Evolutionary conservation across 768 basidiomycete genomes (phyloP).

Genomic region (Suillus americanus): DNA sequence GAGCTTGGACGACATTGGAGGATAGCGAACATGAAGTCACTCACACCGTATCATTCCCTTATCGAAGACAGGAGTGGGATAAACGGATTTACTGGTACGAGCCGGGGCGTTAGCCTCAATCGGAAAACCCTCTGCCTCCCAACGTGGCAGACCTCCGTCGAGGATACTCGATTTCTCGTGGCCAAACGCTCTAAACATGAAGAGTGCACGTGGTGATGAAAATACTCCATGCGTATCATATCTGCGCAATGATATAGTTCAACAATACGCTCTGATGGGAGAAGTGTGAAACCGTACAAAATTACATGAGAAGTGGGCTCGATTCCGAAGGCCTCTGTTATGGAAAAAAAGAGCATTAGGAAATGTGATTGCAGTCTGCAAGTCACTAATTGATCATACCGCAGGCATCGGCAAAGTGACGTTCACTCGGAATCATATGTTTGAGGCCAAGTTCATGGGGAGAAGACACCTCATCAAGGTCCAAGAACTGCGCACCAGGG

Average conservation of each 20-base stretch:
- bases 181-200: slow-evolving; percentile 92
- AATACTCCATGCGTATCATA: slow-evolving; percentile 93
- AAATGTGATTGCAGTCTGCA: slow-evolving; percentile 3
- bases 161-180: slow-evolving; percentile 85
- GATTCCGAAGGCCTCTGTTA: slow-evolving; percentile 71
- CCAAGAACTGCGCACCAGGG: slow-evolving; percentile 71
- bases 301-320: slow-evolving; percentile 75
- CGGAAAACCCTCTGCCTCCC: slow-evolving; percentile 67
- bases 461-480: slow-evolving; percentile 78
- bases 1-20: slow-evolving; percentile 25
- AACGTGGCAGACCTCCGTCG: slow-evolving; percentile 89
- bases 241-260: slow-evolving; percentile 37
- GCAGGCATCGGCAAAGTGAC: slow-evolving; percentile 75
- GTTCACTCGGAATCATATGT: slow-evolving; percentile 88
- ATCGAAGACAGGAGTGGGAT: slow-evolving; percentile 56
- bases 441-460: slow-evolving; percentile 77
- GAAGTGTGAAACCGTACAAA: slow-evolving; percentile 46
- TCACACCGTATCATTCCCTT: slow-evolving; percentile 45
- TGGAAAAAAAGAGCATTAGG: slow-evolving; percentile 11
- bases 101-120: slow-evolving; percentile 38
- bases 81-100: slow-evolving; percentile 32
- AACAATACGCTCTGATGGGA: slow-evolving; percentile 5
- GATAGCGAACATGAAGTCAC: slow-evolving; percentile 32
- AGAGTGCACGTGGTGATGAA: slow-evolving; percentile 88
- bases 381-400: slow-evolving; percentile 47